Base-by-base conservation (phyloP, 2,329 filamentous ascomycete species). In the Blastomyces percursus region DNA sequence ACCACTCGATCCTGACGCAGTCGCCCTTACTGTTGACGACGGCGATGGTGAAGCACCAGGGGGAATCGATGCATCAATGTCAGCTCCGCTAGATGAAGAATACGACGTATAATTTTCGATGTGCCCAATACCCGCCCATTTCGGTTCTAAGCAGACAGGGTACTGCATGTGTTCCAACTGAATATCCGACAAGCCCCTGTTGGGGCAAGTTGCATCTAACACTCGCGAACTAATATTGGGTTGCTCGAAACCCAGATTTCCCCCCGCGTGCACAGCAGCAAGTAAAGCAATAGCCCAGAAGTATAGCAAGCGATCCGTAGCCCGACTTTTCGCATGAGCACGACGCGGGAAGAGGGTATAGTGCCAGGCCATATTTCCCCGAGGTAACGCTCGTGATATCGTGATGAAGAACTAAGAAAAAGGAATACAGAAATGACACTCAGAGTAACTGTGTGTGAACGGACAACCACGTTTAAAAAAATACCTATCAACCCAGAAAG, bases 91-190 rank as follows among this genome's bases (percentile, higher is more conserved):
- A 38, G 63, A 62, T 54, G 59, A 55, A 19, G 59, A 55, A 19
- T 63, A 55, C 16, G 61, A 50, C 21, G 51, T 44, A 50, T 59
- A 59, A 50, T 62, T 48, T 7, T 58, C 62, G 30, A 30, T 40
- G 30, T 50, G 55, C 51, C 9, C 63, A 24, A 38, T 59, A 1
- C 32, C 60, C 54, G 32, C 55, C 62, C 59, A 62, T 50, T 64
- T 59, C 21, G 69, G 68, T 60, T 70, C 68, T n/a, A 69, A 52
- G 59, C 71, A 73, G 21, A 66, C 57, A 3, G 71, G 71, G 64
- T 68, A 65, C 58, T 67, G 66, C 35, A 73, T 62, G 60, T 68
- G 65, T 16, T 66, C 67, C 40, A 64, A 64, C 44, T 68, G 65
- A 24, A 66, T 59, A 16, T 69, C 65, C 27, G 61, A 62, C 64